Evolutionary conservation across 2,329 filamentous ascomycete species (phyloP).

Genomic region (Fonsecaea pugnacius): DNA sequence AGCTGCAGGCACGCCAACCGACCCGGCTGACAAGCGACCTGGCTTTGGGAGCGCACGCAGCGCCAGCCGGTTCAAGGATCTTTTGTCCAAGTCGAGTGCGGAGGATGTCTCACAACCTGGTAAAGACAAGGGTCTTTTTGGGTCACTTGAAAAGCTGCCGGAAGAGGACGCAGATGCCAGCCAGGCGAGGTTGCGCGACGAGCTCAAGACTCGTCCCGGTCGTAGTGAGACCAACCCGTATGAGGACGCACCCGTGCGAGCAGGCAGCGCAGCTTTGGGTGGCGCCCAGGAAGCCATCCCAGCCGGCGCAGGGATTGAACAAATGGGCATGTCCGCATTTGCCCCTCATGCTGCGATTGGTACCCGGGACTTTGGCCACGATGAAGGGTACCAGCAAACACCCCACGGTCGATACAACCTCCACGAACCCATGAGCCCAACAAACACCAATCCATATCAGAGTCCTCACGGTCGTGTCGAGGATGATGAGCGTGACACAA

Average conservation of each 20-base stretch:
- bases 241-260: conserved; percentile 54
- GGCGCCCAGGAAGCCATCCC: conserved; percentile 73
- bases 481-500: conserved; percentile 63
- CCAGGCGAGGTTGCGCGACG: conserved; percentile 57
- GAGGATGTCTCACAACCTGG: conserved; percentile 63
- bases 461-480: conserved; percentile 78
- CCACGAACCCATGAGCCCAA: conserved; percentile 81
- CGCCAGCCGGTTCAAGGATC: conserved; percentile 82
- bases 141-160: conserved; percentile 58
- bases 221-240: conserved; percentile 58
- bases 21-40: conserved; percentile 67
- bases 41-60: conserved; percentile 69
- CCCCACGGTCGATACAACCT: conserved; percentile 55
- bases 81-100: conserved; percentile 76
- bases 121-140: conserved; percentile 61
- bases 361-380: conserved; percentile 62
- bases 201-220: conserved; percentile 51
- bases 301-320: conserved; percentile 54
- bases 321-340: conserved; percentile 63
- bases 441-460: conserved; percentile 93
- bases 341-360: conserved; percentile 64
- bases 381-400: conserved; percentile 62
- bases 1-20: conserved; percentile 55
- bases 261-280: conserved; percentile 70
- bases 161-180: conserved; percentile 55